Evolutionary conservation across 2,329 filamentous ascomycete species (phyloP), one percentile per base, ranked within the genome.

Genomic region (Penicillium sp.): DNA sequence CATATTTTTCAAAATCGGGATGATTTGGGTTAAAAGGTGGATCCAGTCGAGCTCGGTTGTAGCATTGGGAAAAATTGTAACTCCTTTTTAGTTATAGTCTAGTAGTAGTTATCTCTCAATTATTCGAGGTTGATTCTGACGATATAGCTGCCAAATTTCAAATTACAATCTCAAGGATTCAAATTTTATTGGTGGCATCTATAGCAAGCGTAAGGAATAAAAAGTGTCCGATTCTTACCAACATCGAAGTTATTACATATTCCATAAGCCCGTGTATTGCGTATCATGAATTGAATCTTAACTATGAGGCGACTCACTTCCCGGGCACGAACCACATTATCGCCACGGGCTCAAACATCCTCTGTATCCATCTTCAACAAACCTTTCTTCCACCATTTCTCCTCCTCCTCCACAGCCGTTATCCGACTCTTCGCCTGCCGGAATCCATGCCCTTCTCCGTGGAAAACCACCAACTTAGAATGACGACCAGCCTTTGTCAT

Each of bases 401-500:
- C 79, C 58, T 81, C 78, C 57, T 81, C 75, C 33, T 76, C 67
- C 4, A 83, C 65, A 56, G 75, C 77, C 33, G 72, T 64, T 56
- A 68, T 73, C 57, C 73, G 67, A 59, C 73, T 81, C 50, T 73
- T 70, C 9, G 75, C 74, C 61, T 74, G 76, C 6, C 63, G 66
- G 59, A 83, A 81, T 49, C 78, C 77, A 63, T 84, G 81, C 0
- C 81, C 81, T 62, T 84, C 81, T 4, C 77, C 79, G 1, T 76
- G 68, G 33, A 78, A 77, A 27, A 81, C 70, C 8, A 82, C 71
- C 4, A 83, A 64, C 54, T 75, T 73, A 6, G 82, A 77, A 40
- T 80, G 71, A 0, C 75, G 74, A 0, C 77, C 78, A 1, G 68
- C 73, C 35, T 68, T 63, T 46, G 66, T 67, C 15, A 83, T 71